Base-by-base conservation (phyloP, 2,329 filamentous ascomycete genomes). In the Aspergillus fumigatiaffinis region DNA sequence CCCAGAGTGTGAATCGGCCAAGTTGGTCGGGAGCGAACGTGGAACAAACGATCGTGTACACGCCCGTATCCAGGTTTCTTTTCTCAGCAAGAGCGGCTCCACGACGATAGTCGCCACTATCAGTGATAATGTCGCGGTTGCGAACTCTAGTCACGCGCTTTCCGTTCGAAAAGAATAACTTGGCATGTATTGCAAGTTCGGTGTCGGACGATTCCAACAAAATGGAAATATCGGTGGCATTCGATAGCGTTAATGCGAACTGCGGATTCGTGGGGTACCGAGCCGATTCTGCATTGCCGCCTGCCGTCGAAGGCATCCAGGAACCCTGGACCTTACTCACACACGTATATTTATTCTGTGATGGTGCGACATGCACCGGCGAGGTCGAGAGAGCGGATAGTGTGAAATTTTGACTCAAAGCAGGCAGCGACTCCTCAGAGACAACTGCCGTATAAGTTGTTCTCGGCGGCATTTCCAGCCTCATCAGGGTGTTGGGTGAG, bases 181-280 rank as follows among this genome's bases (percentile, higher is more conserved):
- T 93, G 53, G 96, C 83, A 69, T 97, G 92, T 1, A 96, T 84
- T 17, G 91, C 88, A 21, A 93, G 76, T 51, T 91, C 86, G 38
- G 82, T 79, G 25, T 82, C 77, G 21, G 81, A 79, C 1, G 88
- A 88, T 61, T 90, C 88, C 1, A 97, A 81, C 0, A 96, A 77
- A 20, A 97, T 80, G 3, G 87, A 86, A 1, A 97, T 73, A 7
- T 87, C 82, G 0, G 88, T 86, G 3, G 77, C 69, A 3, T 50
- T 92, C 67, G 14, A 77, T 74, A 78, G 56, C 12, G 70, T 60
- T 6, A 99, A 79, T 56, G 83, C 83, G 71, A 90, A 97, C 71
- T 97, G 92, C 0, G 94, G 94, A 65, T 97, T 99, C 56, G 83
- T 80, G n/a, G 88, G 84, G 75, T 94, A 97, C 8, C 83, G 85